These are phyloP conservation scores for Trichoderma citrinoviride DNA, from an alignment of 2,329 filamentous ascomycete genomes.

Conservation along the genomic window DNA sequence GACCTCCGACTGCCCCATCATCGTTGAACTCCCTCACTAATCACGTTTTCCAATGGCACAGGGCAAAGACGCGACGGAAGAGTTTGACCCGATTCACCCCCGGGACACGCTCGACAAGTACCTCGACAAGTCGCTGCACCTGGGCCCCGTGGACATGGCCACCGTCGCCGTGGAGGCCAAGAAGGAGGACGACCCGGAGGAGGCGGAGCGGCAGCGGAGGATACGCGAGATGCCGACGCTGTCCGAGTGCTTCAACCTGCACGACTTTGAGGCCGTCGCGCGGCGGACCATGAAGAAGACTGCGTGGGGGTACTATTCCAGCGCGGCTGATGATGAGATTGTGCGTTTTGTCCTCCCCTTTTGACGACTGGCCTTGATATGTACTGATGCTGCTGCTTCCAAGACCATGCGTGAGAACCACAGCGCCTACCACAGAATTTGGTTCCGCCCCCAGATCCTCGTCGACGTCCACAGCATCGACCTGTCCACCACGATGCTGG, in stretches of 20 bases:
- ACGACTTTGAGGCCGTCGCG: conserved; percentile 95
- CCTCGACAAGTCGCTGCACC: conserved; percentile 78
- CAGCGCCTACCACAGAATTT: conserved; percentile 90
- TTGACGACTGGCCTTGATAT: too few species aligned
- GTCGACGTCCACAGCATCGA: conserved; percentile 88
- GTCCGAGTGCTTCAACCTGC: conserved; percentile 86
- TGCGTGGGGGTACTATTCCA: conserved; percentile 97
- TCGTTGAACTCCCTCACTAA: background rate
- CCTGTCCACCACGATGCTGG: conserved; percentile 89
- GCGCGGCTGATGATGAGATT: conserved; percentile 62
- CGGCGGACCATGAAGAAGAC: conserved; percentile 90
- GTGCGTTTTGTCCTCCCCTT: conserved; percentile 29
- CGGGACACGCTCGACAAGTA: conserved; percentile 85
- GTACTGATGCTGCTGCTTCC: too few species aligned
- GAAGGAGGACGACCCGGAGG: conserved; percentile 59
- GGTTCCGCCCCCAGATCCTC: conserved; percentile 89
- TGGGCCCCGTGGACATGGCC: conserved; percentile 84
- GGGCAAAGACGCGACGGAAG: conserved; percentile 90
- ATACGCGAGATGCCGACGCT: conserved; percentile 73
- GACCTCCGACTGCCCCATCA: too few species aligned
- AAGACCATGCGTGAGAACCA: conserved; percentile 95
- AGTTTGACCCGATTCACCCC: conserved; percentile 84
- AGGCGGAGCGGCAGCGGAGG: conserved; percentile 66
- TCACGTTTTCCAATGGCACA: conserved; percentile 27
- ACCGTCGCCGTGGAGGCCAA: conserved; percentile 72